Evolutionary conservation across 2,329 filamentous ascomycete species (phyloP), one percentile per base, ranked within the genome.

Genomic region (Emergomyces orientalis): DNA sequence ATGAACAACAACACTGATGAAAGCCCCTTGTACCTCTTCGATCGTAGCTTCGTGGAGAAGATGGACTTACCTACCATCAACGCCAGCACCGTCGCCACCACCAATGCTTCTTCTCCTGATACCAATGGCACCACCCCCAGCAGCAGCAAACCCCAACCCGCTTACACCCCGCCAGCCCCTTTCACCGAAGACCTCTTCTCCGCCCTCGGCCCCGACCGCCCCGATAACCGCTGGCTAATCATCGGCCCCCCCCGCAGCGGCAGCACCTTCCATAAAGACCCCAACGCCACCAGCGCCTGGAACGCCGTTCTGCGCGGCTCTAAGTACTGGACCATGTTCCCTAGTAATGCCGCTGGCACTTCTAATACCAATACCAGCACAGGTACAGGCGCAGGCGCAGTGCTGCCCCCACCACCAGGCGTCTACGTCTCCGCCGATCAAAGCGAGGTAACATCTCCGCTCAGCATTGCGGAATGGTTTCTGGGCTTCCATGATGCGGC

Each of bases 281-380:
- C 84, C 2, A 87, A 87, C 71, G 84, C 83, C 1, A 87, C 82
- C 22, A 79, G 86, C 69, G 93, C 94, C 0, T 97, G 93, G 94
- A 97, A 97, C 73, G 93, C 92, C 0, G 90, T 97, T 17, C 80
- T 97, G 34, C 86, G 88, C 64, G 94, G 93, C 5, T 85, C 88
- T 41, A 97, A 97, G 73, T 97, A 97, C 80, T 97, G 94, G 93
- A 93, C 97, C 74, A 95, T 97, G 91, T 97, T 97, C 71, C 91
- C 91, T 0, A 64, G 64, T 22, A 39, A 19, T 8, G 85, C 85
- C 0, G 74, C 79, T 1, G 77, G 37, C 22, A 57, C 19, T 19
- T n/a, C 77, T 22, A 19, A 8, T 34, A 32, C 17, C 43, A 45
- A 45, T 47, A 3, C 45, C 6, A n/a, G 45, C 6, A 3, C 45